These are phyloP conservation scores for Penicillium odoratum DNA, from an alignment of 495 filamentous ascomycete species.

Conservation along the genomic window DNA sequence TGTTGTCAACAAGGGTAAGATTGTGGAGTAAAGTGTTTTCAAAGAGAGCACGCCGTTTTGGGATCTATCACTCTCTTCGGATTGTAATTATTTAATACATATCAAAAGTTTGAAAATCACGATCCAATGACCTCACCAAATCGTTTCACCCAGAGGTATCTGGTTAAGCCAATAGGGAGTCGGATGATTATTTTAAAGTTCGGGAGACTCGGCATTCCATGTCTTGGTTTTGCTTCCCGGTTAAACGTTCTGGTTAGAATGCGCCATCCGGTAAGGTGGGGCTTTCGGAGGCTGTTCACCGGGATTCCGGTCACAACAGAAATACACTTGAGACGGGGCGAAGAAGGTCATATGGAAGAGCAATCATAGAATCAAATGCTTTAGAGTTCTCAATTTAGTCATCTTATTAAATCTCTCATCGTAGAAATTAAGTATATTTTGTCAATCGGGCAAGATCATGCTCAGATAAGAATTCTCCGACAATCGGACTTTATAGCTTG, in stretches of 20 bases:
- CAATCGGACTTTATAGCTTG: neutral
- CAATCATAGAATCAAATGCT: neutral
- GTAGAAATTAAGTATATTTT: neutral
- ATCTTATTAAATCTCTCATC: neutral
- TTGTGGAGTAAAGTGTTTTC: slow-evolving; percentile 27
- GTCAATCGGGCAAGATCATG: neutral
- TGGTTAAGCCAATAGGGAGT: neutral
- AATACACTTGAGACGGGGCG: neutral
- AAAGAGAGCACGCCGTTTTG: slow-evolving; percentile 1
- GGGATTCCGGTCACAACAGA: slow-evolving; percentile 14
- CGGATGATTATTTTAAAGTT: neutral
- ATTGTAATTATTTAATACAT: slow-evolving; percentile 6
- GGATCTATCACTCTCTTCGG: neutral
- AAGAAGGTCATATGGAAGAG: neutral
- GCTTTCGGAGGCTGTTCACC: slow-evolving; percentile 20
- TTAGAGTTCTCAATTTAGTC: too few relatives aligned
- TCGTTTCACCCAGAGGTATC: neutral
- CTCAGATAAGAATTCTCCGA: neutral
- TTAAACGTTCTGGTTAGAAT: neutral
- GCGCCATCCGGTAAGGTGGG: slow-evolving; percentile 17
- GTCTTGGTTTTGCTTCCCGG: neutral
- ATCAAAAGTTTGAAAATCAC: neutral
- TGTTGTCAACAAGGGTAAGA: slow-evolving; percentile 84
- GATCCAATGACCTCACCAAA: neutral
- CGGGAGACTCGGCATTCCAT: slow-evolving; percentile 6